Base-by-base conservation (phyloP, 2,329 filamentous ascomycete species). In the Corinectria fuckeliana region DNA sequence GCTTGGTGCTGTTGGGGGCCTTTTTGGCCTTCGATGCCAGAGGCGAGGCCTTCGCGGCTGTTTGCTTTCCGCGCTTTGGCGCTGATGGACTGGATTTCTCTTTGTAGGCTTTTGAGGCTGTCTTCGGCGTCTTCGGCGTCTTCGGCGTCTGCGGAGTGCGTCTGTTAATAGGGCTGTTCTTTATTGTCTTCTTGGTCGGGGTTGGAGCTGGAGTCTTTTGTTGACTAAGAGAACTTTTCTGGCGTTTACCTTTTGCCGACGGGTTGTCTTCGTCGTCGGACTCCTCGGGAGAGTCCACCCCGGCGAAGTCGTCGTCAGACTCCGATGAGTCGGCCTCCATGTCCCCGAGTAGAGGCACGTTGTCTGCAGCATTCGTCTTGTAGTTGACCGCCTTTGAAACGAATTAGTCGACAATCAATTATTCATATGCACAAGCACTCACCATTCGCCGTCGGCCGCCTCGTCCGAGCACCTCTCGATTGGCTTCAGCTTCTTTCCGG, bases 391-490 rank as follows among this genome's bases (percentile, higher is more conserved):
- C 66, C 76, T 77, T 38, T 8, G 3, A 7, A 25, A 20, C 5
- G 16, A 11, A 55, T 73, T 60, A 72, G 69, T 44, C 45, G 18
- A 14, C 3, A 21, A 50, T 14, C 9, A 16, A 44, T 3, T 2
- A 23, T 16, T 11, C 2, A 26, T 10, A 14, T 7, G 14, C 11
- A 8, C n/a, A n/a, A n/a, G 16, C 20, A 66, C 76, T 64, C 62
- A 78, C 76, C 50, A 65, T 71, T 61, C 90, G 86, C 64, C 88
- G 88, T 66, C 95, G 86, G 64, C 92, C 91, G 36, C 95, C 95
- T 60, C 95, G 87, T 10, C 95, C 95, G 47, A 97, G 86, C n/a
- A 86, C 86, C 73, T 96, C 87, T 48, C 88, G 83, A 58, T 88
- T 87, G 14, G 72, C 82, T 30, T 88, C 88, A 7, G 88, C 87